Base-by-base conservation (phyloP, 352 stramenopile genomes). In the Phytopythium montanum region DNA sequence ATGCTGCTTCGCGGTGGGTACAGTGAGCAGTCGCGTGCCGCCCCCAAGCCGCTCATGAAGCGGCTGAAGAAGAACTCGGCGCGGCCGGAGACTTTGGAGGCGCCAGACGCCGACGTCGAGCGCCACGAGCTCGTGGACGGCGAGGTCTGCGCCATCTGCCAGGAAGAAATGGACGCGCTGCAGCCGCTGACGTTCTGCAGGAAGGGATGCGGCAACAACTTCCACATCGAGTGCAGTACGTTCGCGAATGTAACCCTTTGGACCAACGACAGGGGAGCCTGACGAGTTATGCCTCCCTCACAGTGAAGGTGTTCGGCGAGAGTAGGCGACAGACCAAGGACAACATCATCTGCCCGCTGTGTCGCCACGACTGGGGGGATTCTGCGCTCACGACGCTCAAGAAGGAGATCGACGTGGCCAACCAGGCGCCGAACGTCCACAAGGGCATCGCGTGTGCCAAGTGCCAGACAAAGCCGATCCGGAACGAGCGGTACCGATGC, bases 301-400 rank as follows among this genome's bases (percentile, higher is more conserved):
- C 58, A 81, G 86, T 95, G 84, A 92, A 92, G 53, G 81, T 95
- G 2, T 93, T 91, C 68, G 85, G 82, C 1, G 85, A 95, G 36
- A 91, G 81, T 56, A 73, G 85, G 7, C 73, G 75, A 29, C 83
- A 92, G 54, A 90, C 85, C 18, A 95, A 94, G 53, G 84, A 92
- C 36, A 85, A 87, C 54, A 91, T 95, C 21, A 85, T 87, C 34
- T 95, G 85, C n/a, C 85, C 85, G 1, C 55, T 95, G 41, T 95
- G 85, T 61, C 84, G 85, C 6, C 79, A 91, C 21, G 80, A 95
- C 53, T 95, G 85, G 85, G 85, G 85, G 0, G 75, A 86, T 25
- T 64, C 73, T 19, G 81, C 80, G 5, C 64, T 95, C 12, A 76
- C 72, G 5, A 59, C 78, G 12, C 60, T 95, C 19, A 77, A 81